phyloP scores from a whole-genome alignment of 768 basidiomycete species.

The Trametes meyenii region DNA sequence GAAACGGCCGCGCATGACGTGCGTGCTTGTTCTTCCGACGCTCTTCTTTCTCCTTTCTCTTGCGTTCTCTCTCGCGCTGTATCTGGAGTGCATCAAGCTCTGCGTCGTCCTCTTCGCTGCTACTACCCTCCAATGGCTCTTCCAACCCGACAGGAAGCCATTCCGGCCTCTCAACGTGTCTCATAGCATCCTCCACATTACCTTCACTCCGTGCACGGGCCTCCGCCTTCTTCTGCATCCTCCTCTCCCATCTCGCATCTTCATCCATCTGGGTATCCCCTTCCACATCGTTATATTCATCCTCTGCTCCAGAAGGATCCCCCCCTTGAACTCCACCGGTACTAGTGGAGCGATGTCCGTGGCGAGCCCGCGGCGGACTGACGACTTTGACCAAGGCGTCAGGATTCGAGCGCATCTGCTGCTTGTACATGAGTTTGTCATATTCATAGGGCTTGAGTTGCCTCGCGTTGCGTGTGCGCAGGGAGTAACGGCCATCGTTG shows the following conservation, averaged over 20 bases:
- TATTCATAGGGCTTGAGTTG: constrained; percentile 67
- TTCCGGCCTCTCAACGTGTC: neutral
- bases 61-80: constrained; percentile 1
- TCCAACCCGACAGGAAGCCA: constrained; percentile 17
- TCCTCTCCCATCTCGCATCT: constrained; percentile 7
- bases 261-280: constrained; percentile 7
- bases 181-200: neutral
- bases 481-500: constrained; percentile 45
- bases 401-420: constrained; percentile 53
- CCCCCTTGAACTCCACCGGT: neutral
- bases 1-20: constrained; percentile 14
- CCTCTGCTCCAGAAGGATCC: constrained; percentile 3
- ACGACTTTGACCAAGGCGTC: constrained; percentile 66
- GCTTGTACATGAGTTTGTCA: constrained; percentile 56
- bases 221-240: constrained; percentile 13
- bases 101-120: constrained; percentile 10
- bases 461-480: constrained; percentile 55
- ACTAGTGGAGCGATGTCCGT: constrained; percentile 12
- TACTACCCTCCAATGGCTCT: constrained; percentile 14
- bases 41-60: constrained; percentile 7
- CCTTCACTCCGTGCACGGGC: neutral
- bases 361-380: constrained; percentile 36
- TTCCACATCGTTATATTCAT: constrained; percentile 7
- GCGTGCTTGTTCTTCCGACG: constrained; percentile 9
- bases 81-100: neutral